Percentiles rank a stretch among this genome's conserved stretches.
phyloP scores from a whole-genome alignment of 23 red algal genomes.

The Gracilariopsis chorda region DNA sequence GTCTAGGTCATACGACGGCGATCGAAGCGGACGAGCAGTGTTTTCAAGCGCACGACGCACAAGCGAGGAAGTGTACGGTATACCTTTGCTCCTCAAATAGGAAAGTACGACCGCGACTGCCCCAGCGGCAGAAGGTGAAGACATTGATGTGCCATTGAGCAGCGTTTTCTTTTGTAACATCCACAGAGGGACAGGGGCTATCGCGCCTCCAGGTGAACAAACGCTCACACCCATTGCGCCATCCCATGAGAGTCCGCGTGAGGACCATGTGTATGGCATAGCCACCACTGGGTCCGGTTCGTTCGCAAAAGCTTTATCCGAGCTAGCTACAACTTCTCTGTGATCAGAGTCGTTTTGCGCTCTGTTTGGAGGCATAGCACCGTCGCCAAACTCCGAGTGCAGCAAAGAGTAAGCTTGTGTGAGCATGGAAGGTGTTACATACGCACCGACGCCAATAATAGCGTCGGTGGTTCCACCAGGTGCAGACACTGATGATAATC shows the following conservation, averaged over 20 bases:
- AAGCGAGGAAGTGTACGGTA: conserved; percentile 60
- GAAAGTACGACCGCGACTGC: conserved; percentile 68
- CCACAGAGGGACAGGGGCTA: conserved; percentile 64
- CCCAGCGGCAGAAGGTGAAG: conserved; percentile 69
- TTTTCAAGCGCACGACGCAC: conserved; percentile 79
- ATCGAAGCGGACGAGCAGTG: conserved; percentile 39
- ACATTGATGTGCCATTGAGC: conserved; percentile 78
- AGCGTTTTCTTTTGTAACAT: conserved; percentile 72
- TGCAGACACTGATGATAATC: conserved; percentile 54
- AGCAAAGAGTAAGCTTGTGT: conserved; percentile 73
- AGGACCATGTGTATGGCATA: conserved; percentile 71
- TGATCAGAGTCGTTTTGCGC: neutral
- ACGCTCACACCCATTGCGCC: conserved; percentile 70
- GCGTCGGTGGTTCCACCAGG: conserved; percentile 68
- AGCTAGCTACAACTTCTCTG: neutral
- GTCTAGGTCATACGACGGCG: neutral
- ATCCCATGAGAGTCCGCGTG: conserved; percentile 53
- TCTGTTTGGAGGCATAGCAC: neutral
- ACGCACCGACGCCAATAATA: conserved; percentile 75
- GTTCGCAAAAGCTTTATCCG: neutral
- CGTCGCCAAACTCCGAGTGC: conserved; percentile 48
- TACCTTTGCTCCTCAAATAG: conserved; percentile 21
- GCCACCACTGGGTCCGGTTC: conserved; percentile 5
- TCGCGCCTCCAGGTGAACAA: conserved; percentile 69
- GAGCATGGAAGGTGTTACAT: conserved; percentile 69